phyloP scores from a whole-genome alignment of 768 basidiomycete genomes.

The Phylloporus arenicola region DNA sequence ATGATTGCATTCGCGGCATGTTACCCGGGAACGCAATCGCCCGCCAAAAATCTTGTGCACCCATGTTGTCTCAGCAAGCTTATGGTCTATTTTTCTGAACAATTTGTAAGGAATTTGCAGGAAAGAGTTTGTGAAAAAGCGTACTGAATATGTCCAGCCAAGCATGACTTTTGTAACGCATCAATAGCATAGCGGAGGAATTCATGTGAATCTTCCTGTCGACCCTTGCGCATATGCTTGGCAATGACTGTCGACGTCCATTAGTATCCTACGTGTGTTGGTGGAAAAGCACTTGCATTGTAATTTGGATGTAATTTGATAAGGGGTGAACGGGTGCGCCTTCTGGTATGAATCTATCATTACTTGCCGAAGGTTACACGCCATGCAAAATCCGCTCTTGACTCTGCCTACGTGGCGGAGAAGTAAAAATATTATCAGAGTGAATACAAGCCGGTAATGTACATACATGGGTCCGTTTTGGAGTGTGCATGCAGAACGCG shows the following conservation, averaged over 20 bases:
- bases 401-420: slow-evolving; percentile 33
- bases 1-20: slow-evolving; percentile 72
- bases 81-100: slow-evolving; percentile 61
- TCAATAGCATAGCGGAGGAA: slow-evolving; percentile 94
- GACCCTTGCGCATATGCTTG: slow-evolving; percentile 82
- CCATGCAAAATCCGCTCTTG: slow-evolving; percentile 66
- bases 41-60: slow-evolving; percentile 95
- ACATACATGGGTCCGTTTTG: slow-evolving; percentile 55
- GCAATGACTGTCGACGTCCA: slow-evolving; percentile 63
- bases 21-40: slow-evolving; percentile 82
- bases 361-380: slow-evolving; percentile 60
- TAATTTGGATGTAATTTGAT: slow-evolving; percentile 58
- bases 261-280: slow-evolving; percentile 2
- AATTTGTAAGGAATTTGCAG: slow-evolving; percentile 8
- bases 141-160: slow-evolving; percentile 67
- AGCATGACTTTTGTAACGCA: slow-evolving; percentile 78
- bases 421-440: slow-evolving; percentile 3
- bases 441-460: not conserved
- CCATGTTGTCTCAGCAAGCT: slow-evolving; percentile 83
- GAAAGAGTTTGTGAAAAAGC: slow-evolving; percentile 24
- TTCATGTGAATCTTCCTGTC: slow-evolving; percentile 98
- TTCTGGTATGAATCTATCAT: slow-evolving; percentile 48
- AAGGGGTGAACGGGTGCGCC: slow-evolving; percentile 54
- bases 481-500: slow-evolving; percentile 50
- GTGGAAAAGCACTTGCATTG: slow-evolving; percentile 46